Base-by-base conservation (phyloP, 208 protist genomes). In the Leishmania mexicana region DNA sequence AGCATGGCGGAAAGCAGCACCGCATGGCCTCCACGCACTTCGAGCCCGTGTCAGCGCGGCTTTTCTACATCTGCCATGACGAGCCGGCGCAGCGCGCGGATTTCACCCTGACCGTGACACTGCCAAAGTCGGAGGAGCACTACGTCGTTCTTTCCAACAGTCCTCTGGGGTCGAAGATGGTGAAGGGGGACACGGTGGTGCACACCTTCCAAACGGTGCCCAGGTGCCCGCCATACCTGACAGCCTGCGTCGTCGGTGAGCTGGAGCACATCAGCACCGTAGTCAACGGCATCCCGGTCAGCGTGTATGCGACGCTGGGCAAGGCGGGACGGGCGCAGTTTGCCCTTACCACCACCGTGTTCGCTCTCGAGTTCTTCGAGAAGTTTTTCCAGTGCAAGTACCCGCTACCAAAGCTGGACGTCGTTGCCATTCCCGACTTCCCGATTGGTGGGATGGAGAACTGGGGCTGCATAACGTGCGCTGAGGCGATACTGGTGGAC, bases 361-460 rank as follows among this genome's bases (percentile, higher is more conserved):
- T 96, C 81, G 84, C 95, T 15, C 78, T 99, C 35, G 79, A 94
- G 57, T 96, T 89, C 75, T 98, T 97, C 81, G 93, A 96, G 70
- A 85, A 93, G 40, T 97, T 98, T 72, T 99, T 99, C 82, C 88
- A 89, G 68, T 88, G 94, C 74, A 89, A 88, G 49, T 99, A 97
- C 85, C 98, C 98, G 13, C 90, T 99, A 35, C 92, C 98, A 21
- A 99, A 99, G 89, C 87, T 99, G 38, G 99, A 99, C 87, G 79
- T 99, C n/a, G 90, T 99, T 19, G 98, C 98, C 11, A 95, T 99
- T 68, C 96, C 98, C 10, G 96, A 99, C 80, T 99, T 99, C 84
- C 91, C 92, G 3, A 94, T 97, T 54, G 99, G 99, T 75, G 99
- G 99, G 21, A 99, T 99, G 99, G 99, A 98, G 83, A 98, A 98